A percentile compares a stretch with the other conserved stretches of the same genome.
Evolutionary conservation across 1,284 basidiomycete genomes (phyloP).

Genomic region (Cryptococcus depauperatus): DNA sequence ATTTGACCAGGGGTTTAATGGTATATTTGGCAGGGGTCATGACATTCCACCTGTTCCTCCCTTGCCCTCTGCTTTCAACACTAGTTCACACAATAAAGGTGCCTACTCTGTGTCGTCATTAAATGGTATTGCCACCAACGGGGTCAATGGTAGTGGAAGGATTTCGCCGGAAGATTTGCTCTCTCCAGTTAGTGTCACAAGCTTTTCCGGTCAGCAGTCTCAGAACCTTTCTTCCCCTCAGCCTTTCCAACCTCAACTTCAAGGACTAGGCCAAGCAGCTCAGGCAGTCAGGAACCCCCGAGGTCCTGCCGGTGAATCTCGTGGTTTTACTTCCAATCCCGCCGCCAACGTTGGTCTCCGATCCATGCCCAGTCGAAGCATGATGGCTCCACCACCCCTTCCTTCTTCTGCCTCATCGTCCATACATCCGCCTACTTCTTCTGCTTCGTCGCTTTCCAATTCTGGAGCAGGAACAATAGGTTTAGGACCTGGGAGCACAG

Average conservation of each 20-base stretch:
- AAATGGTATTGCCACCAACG: too few species aligned
- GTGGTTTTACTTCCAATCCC: constrained; percentile 18
- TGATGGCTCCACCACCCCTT: constrained; percentile 5
- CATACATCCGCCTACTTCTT: constrained; percentile 5
- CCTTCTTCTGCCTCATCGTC: background rate
- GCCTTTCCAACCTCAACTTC: background rate
- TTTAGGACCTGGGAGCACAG: constrained; percentile 1
- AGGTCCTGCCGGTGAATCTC: constrained; percentile 39
- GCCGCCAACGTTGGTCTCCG: constrained; percentile 2
- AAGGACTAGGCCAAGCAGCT: background rate
- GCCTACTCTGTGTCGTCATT: constrained; percentile 6
- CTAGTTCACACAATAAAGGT: constrained; percentile 16
- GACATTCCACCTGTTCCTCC: constrained; percentile 37
- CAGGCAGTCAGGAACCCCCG: constrained; percentile 37
- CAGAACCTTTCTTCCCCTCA: constrained; percentile 4
- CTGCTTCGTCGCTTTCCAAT: constrained; percentile 14
- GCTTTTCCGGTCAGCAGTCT: constrained; percentile 8
- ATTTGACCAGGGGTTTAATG: constrained; percentile 20
- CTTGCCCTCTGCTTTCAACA: constrained; percentile 20
- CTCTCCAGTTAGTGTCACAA: constrained; percentile 4
- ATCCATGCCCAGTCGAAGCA: constrained; percentile 12
- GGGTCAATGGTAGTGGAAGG: too few species aligned
- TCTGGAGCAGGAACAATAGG: background rate
- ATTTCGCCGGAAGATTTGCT: constrained; percentile 2
- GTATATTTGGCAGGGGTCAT: constrained; percentile 22